Conservation (phyloP, 257 asterid species). For the Salvia rosmarinus region DNA sequence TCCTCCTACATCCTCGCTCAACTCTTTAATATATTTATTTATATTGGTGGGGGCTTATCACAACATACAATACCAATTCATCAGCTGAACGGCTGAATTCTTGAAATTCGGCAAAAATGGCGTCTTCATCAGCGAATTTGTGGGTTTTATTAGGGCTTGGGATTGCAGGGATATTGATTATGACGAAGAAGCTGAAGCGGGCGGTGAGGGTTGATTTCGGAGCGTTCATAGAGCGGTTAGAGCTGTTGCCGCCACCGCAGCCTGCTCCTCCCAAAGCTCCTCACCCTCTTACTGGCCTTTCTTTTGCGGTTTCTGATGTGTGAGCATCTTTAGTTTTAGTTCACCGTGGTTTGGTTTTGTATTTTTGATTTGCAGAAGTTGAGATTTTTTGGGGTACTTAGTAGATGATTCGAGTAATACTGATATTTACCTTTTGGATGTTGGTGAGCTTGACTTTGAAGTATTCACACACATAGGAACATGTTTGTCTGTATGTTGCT, state of each 20-base stretch:
- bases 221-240: conserved; percentile 81
- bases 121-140: conserved; percentile 72
- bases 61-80: background rate
- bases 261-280: conserved; percentile 98
- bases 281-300: conserved; percentile 84
- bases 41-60: background rate
- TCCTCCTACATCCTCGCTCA: conserved; percentile 1
- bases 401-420: background rate
- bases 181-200: conserved; percentile 83
- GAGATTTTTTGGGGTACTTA: background rate
- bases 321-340: conserved; percentile 40
- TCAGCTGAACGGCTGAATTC: conserved; percentile 23
- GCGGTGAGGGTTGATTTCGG: conserved; percentile 84
- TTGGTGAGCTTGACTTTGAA: background rate
- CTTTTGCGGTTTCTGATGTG: conserved; percentile 92
- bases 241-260: conserved; percentile 98
- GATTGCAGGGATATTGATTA: conserved; percentile 81
- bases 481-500: background rate
- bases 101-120: conserved; percentile 47
- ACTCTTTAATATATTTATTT: background rate
- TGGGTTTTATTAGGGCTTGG: conserved; percentile 96
- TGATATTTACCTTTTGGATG: background rate
- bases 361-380: background rate
- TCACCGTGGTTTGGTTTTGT: background rate
- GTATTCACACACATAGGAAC: background rate